These are phyloP conservation scores for Lathyrus aphaca DNA, from an alignment of 306 rosid genomes.

Conservation along the genomic window DNA sequence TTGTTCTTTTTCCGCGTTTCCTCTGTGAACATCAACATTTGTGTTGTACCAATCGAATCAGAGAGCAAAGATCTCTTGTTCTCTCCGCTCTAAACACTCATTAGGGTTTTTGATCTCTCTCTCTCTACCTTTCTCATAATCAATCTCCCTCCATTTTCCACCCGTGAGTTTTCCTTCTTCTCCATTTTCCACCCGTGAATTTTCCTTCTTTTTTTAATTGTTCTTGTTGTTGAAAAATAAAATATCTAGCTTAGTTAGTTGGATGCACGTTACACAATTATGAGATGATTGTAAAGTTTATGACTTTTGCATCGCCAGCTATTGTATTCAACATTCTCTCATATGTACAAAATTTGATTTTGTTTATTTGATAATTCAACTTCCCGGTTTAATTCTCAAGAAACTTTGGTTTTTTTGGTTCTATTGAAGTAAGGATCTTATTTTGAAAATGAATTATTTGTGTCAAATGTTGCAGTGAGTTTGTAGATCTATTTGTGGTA, in stretches of 20 bases:
- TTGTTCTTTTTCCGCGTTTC: slow-evolving; percentile 47
- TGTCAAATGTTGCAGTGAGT: slow-evolving; percentile 10
- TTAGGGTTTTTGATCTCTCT: slow-evolving; percentile 45
- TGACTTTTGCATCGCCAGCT: not conserved
- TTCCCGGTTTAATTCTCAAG: not conserved
- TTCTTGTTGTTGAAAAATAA: slow-evolving; percentile 13
- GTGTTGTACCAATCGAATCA: slow-evolving; percentile 62
- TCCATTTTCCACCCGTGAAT: not conserved
- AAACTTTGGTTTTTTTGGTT: slow-evolving; percentile 5
- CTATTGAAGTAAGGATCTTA: slow-evolving; percentile 31
- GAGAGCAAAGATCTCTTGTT: slow-evolving; percentile 33
- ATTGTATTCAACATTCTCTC: not conserved
- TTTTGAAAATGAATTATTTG: not conserved
- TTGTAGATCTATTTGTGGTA: slow-evolving; percentile 35
- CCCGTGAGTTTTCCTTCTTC: slow-evolving; percentile 52
- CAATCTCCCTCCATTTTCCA: slow-evolving; percentile 50
- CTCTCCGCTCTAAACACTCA: slow-evolving; percentile 20
- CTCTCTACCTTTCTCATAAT: slow-evolving; percentile 9
- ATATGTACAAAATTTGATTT: slow-evolving; percentile 30
- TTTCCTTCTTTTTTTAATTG: not conserved
- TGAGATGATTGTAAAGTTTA: slow-evolving; percentile 26
- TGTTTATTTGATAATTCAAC: too few species aligned
- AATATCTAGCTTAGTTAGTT: slow-evolving; percentile 28
- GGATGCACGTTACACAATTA: slow-evolving; percentile 19
- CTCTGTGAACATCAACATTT: slow-evolving; percentile 38